A percentile compares a stretch with the other conserved stretches of the same genome.
These are phyloP conservation scores for Nemophila menziesii DNA, from an alignment of 257 asterid genomes.

Conservation along the genomic window DNA sequence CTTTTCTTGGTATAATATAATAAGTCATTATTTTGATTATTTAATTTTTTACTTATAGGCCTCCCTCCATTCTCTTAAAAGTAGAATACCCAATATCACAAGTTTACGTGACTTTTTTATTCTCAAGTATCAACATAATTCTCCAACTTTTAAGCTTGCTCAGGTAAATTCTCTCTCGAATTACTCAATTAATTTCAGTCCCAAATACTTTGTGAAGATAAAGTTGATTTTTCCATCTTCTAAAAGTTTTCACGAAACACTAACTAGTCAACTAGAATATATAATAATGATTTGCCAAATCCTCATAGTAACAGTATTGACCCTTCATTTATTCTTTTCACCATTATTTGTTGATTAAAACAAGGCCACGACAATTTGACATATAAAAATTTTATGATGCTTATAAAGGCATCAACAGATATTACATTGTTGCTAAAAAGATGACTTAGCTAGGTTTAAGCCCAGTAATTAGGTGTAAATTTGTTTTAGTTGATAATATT, in stretches of 20 bases:
- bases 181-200: too few relatives aligned
- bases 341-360: too few relatives aligned
- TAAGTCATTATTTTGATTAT: slow-evolving; percentile 7
- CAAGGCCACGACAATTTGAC: too few relatives aligned
- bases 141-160: slow-evolving; percentile 86
- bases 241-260: too few relatives aligned
- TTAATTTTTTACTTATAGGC: slow-evolving; percentile 41
- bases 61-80: slow-evolving; percentile 86
- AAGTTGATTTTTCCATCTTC: too few relatives aligned
- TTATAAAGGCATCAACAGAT: neutral
- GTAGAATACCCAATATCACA: slow-evolving; percentile 72
- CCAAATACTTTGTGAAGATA: too few relatives aligned
- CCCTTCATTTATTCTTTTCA: too few relatives aligned
- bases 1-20: neutral
- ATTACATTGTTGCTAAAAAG: neutral
- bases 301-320: too few relatives aligned
- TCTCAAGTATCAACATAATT: slow-evolving; percentile 86
- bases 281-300: too few relatives aligned
- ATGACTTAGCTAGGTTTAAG: neutral
- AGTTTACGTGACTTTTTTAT: slow-evolving; percentile 88
- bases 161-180: slow-evolving; percentile 43
- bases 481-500: neutral
- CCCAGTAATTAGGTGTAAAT: neutral
- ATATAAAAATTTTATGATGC: too few relatives aligned
- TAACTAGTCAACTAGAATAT: too few relatives aligned